Evolutionary conservation across 768 basidiomycete genomes (phyloP).

Genomic region (Boletus rubropictus): DNA sequence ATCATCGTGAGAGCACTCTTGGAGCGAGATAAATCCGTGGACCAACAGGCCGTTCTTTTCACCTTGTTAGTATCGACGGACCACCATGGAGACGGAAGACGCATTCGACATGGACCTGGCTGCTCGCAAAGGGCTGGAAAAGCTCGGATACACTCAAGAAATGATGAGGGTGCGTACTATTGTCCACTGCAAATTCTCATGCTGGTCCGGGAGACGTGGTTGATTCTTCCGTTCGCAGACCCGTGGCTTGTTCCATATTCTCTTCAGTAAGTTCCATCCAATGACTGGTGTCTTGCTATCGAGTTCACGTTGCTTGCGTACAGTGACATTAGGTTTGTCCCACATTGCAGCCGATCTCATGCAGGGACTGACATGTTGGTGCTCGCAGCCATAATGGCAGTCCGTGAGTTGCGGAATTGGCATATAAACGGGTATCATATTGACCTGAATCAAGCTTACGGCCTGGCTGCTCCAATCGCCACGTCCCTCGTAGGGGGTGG

Average conservation of each 20-base stretch:
- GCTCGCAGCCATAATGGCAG: conserved; percentile 50
- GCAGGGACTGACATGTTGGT: conserved; percentile 2
- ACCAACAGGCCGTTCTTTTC: background rate
- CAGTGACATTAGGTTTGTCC: conserved; percentile 46
- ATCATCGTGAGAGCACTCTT: background rate
- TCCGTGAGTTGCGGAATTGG: conserved; percentile 41
- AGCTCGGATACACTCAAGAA: conserved; percentile 53
- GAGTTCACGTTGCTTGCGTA: background rate
- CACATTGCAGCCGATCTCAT: background rate
- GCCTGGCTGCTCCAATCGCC: conserved; percentile 50
- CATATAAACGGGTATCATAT: background rate
- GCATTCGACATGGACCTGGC: conserved; percentile 18
- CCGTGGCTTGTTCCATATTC: conserved; percentile 46
- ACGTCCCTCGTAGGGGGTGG: conserved; percentile 52
- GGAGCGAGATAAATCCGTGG: background rate
- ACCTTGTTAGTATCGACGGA: background rate
- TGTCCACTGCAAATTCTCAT: background rate
- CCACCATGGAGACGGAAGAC: conserved; percentile 12
- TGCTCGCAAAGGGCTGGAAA: conserved; percentile 37
- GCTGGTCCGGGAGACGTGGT: background rate
- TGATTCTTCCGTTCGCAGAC: conserved; percentile 28
- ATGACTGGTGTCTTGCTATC: background rate
- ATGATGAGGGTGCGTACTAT: conserved; percentile 40
- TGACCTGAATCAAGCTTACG: conserved; percentile 40
- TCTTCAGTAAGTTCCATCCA: conserved; percentile 42